These are phyloP conservation scores for Pseudogymnoascus sp. DNA, from an alignment of 2,329 filamentous ascomycete species.

Conservation along the genomic window DNA sequence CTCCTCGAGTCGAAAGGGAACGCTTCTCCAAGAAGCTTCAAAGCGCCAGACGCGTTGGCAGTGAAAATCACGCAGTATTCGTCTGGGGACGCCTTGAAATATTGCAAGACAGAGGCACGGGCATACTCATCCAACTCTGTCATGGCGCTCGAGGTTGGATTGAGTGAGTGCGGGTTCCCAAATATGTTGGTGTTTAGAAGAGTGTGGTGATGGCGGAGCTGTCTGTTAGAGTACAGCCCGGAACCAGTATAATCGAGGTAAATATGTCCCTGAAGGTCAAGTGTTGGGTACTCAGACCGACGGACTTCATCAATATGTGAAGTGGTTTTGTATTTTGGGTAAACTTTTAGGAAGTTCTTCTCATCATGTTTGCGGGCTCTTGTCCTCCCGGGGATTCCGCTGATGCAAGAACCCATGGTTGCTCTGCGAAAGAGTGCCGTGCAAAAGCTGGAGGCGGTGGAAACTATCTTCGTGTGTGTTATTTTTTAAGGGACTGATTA, in stretches of 20 bases:
- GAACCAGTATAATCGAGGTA: constrained; percentile 37
- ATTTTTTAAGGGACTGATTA: background rate
- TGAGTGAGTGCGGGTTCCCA: constrained; percentile 36
- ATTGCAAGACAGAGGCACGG: constrained; percentile 27
- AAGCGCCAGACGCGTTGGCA: constrained; percentile 33
- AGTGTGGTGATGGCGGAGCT: constrained; percentile 28
- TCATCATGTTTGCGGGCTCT: background rate
- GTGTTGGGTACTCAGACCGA: constrained; percentile 30
- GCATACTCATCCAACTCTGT: constrained; percentile 30
- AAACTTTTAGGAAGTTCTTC: background rate
- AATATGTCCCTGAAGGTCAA: constrained; percentile 32
- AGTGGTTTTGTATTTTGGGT: constrained; percentile 32
- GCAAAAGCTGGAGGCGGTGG: background rate
- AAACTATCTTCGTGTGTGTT: background rate
- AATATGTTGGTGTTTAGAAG: constrained; percentile 28
- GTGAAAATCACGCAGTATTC: constrained; percentile 37
- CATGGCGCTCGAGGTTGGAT: constrained; percentile 31
- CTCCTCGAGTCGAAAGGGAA: constrained; percentile 29
- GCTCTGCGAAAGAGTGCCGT: background rate
- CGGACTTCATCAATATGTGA: constrained; percentile 28
- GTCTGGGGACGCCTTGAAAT: constrained; percentile 31
- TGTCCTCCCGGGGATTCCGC: background rate
- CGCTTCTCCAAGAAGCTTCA: constrained; percentile 33
- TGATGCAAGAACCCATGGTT: constrained; percentile 2
- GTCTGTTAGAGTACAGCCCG: constrained; percentile 30